phyloP scores from a whole-genome alignment of 2,329 filamentous ascomycete genomes.

The Claviceps monticola region DNA sequence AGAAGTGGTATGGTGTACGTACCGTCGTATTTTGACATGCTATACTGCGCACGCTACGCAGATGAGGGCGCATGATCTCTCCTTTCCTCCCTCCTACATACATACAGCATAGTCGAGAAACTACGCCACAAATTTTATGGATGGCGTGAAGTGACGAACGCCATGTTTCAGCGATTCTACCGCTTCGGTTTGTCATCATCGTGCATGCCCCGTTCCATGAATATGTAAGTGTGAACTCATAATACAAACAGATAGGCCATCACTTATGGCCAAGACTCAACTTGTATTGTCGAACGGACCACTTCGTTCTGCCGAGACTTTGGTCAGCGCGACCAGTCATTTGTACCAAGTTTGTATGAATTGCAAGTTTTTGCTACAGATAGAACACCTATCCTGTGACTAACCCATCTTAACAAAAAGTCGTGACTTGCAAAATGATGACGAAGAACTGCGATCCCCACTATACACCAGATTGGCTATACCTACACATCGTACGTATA shows the following conservation, averaged over 20 bases:
- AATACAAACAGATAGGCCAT: background rate
- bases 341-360: no score
- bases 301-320: no score
- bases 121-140: no score
- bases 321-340: no score
- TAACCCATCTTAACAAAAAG: background rate
- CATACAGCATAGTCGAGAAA: no score
- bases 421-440: background rate
- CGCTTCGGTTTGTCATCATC: background rate
- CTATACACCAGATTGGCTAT: background rate
- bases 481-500: background rate
- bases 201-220: background rate
- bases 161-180: conserved; percentile 10
- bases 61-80: no score
- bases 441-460: background rate
- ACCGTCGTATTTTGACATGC: no score
- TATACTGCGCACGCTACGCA: no score
- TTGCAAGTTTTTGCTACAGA: background rate
- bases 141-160: conserved; percentile 1
- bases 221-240: background rate
- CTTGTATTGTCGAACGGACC: no score
- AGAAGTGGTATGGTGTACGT: no score
- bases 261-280: no score
- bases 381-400: background rate
- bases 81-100: no score